These are phyloP conservation scores for Erodium texanum DNA, from an alignment of 441 rosid genomes.

Conservation along the genomic window DNA sequence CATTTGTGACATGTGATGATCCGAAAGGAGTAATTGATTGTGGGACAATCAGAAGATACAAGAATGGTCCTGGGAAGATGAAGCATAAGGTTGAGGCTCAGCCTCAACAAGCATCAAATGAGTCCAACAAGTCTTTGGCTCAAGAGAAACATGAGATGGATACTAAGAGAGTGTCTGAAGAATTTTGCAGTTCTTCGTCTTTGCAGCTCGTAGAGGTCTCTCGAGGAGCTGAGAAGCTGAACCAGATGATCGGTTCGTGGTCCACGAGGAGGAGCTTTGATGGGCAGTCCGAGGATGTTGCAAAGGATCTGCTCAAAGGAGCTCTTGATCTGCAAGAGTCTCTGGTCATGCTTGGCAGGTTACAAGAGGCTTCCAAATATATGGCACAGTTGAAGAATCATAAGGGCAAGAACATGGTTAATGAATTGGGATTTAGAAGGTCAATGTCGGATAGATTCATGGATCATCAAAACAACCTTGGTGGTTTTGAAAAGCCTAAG, in stretches of 20 bases:
- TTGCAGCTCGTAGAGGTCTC: conserved; percentile 65
- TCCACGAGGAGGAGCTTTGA: conserved; percentile 37
- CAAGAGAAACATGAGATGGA: too few relatives aligned
- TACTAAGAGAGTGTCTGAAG: too few relatives aligned
- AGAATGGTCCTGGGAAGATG: conserved; percentile 32
- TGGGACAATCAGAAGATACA: conserved; percentile 60
- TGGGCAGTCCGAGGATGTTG: conserved; percentile 46
- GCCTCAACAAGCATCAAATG: conserved; percentile 19
- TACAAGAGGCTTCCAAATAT: conserved; percentile 62
- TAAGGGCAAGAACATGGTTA: conserved; percentile 21
- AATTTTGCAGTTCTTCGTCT: too few relatives aligned
- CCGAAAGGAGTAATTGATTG: conserved; percentile 77
- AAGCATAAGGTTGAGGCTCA: conserved; percentile 25
- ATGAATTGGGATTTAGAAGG: too few relatives aligned
- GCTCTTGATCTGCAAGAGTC: conserved; percentile 88
- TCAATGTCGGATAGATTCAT: too few relatives aligned
- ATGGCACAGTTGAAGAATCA: conserved; percentile 39
- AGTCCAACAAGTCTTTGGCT: conserved; percentile 19
- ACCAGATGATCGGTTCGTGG: conserved; percentile 57
- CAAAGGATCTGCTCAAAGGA: conserved; percentile 65
- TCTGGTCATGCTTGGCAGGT: conserved; percentile 55
- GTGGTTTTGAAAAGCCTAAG: too few relatives aligned
- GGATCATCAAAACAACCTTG: too few relatives aligned
- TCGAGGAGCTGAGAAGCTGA: conserved; percentile 71
- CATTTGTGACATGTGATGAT: conserved; percentile 82